Evolutionary conservation across 1,284 basidiomycete genomes (phyloP), one percentile per base, ranked within the genome.

Genomic region (Cryptococcus maquisensis): DNA sequence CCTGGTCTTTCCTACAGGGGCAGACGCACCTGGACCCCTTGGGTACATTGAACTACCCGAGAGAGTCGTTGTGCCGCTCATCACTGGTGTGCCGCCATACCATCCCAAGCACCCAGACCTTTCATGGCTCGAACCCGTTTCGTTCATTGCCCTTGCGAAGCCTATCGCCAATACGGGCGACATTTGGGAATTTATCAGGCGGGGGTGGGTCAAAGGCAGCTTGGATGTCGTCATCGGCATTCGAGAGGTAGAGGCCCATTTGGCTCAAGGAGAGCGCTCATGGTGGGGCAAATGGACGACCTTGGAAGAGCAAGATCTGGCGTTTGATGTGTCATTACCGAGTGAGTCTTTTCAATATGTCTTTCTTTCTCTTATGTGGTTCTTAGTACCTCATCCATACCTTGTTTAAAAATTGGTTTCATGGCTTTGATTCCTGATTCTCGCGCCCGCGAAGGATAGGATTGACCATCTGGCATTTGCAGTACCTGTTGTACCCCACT

Each of bases 401-500:
- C 28, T 32, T 32, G 28, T 7, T 10, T 32, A 32, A 32, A 32
- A 32, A 32, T 32, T 32, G 28, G 28, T 32, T 32, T 32, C 5
- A 32, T 7, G 28, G 4, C 28, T 32, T 32, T 6, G 4, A 32
- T 32, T 32, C 10, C 28, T 10, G 28, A 32, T 32, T 32, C 28
- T 38, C 36, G 38, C 39, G 15, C 10, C 28, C n/a, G 43, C 40
- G 47, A 26, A 20, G n/a, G 20, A 43, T 20, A 18, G 47, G 28
- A 35, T 32, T 48, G 41, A 53, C 56, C 21, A 23, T 44, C 49
- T 56, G 40, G 45, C 41, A 12, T 9, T 21, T 23, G 12, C 54
- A 76, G 74, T 75, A 9, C 72, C 74, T 10, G 52, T 49, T 8
- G 35, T 75, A 4, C 72, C 73, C 16, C 66, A 70, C 45, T 52